Conservation (phyloP, 371 early-diverging fungal species). For the Syncephalastrum racemosum region DNA sequence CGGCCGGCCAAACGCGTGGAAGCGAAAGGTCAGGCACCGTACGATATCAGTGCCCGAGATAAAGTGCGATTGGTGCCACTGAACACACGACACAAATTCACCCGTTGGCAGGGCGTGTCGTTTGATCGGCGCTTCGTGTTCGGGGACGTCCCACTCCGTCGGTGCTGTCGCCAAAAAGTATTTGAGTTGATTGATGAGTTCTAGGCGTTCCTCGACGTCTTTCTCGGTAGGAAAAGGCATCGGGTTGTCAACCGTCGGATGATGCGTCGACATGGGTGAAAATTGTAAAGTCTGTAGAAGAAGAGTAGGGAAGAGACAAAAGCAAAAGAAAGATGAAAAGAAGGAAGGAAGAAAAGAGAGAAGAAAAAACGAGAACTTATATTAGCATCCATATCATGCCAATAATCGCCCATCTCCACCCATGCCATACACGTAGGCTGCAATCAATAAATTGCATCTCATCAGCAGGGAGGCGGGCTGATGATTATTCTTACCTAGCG, state of each 20-base stretch:
- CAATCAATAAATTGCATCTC: slow-evolving; percentile 12
- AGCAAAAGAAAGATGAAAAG: slow-evolving; percentile 12
- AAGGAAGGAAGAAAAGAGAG: slow-evolving; percentile 8
- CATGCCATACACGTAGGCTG: not conserved
- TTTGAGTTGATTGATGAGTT: slow-evolving; percentile 50
- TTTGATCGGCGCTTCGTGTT: slow-evolving; percentile 26
- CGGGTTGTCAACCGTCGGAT: slow-evolving; percentile 11
- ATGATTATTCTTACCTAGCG: not conserved
- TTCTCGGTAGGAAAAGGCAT: slow-evolving; percentile 28
- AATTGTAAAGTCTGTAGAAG: slow-evolving; percentile 8
- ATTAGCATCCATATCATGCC: slow-evolving; percentile 4
- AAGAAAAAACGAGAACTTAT: slow-evolving; percentile 9
- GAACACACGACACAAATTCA: slow-evolving; percentile 81
- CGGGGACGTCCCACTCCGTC: slow-evolving; percentile 42
- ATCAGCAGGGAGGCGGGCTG: slow-evolving; percentile 5
- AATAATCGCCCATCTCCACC: no score
- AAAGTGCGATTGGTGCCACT: slow-evolving; percentile 57
- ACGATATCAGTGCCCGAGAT: slow-evolving; percentile 90
- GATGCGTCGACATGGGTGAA: slow-evolving; percentile 1
- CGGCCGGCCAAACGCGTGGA: slow-evolving; percentile 64
- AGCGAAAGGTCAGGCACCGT: slow-evolving; percentile 71
- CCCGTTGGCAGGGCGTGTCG: slow-evolving; percentile 64
- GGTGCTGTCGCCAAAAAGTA: slow-evolving; percentile 59
- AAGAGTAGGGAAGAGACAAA: slow-evolving; percentile 16
- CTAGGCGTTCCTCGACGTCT: slow-evolving; percentile 31